Percentiles rank a stretch among this genome's conserved stretches.
phyloP scores from a whole-genome alignment of 768 basidiomycete species.

The Termitomyces bulborhizus region DNA sequence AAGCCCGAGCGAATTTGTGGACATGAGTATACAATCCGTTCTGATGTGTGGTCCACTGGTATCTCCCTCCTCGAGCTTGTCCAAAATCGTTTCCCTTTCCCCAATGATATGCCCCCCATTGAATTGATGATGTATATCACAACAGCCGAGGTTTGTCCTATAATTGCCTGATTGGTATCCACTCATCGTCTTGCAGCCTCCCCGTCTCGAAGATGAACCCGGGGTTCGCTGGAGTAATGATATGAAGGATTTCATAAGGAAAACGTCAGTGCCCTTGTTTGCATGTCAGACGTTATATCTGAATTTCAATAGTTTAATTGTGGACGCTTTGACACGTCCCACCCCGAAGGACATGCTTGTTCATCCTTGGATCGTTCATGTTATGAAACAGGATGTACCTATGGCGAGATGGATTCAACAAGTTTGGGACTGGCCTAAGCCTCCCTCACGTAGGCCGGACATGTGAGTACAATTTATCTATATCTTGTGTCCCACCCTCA shows the following conservation, averaged over 20 bases:
- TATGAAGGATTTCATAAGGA: slow-evolving; percentile 89
- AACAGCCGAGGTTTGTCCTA: slow-evolving; percentile 54
- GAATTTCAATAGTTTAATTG: slow-evolving; percentile 28
- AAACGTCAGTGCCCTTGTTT: slow-evolving; percentile 51
- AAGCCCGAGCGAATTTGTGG: slow-evolving; percentile 95
- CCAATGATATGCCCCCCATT: slow-evolving; percentile 86
- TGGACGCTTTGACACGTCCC: slow-evolving; percentile 64
- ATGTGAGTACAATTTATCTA: slow-evolving; percentile 32
- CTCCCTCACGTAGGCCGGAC: slow-evolving; percentile 31
- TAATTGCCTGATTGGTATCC: slow-evolving; percentile 1
- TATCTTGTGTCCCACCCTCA: background rate
- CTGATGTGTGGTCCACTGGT: slow-evolving; percentile 98
- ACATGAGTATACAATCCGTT: slow-evolving; percentile 86
- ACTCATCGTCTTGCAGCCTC: slow-evolving; percentile 45
- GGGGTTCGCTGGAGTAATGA: slow-evolving; percentile 67
- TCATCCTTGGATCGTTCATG: slow-evolving; percentile 77
- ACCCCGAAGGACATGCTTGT: slow-evolving; percentile 76
- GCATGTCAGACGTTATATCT: background rate
- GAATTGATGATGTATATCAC: slow-evolving; percentile 92
- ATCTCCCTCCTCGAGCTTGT: slow-evolving; percentile 92
- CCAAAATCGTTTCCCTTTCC: slow-evolving; percentile 93
- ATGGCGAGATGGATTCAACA: slow-evolving; percentile 88
- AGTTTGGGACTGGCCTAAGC: slow-evolving; percentile 74
- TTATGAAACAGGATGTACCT: slow-evolving; percentile 77
- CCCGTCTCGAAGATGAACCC: slow-evolving; percentile 73